phyloP scores from a whole-genome alignment of 345 rosid species.

The Crucihimalaya himalaica region DNA sequence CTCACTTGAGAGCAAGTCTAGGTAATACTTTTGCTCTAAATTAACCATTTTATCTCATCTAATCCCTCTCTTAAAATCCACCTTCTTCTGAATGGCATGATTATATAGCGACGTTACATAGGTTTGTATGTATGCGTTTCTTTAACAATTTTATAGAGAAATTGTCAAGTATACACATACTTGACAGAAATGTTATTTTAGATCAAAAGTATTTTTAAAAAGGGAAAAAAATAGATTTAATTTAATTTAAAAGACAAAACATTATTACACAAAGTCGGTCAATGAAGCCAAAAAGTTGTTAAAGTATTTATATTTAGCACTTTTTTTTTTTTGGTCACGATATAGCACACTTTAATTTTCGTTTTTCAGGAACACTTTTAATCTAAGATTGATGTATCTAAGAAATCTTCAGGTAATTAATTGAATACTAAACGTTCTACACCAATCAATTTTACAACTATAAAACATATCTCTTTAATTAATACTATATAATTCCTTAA shows the following conservation, averaged over 20 bases:
- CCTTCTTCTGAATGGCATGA: not conserved
- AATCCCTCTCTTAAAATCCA: not conserved
- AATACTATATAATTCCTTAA: not conserved
- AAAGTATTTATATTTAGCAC: no score
- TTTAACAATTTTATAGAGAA: not conserved
- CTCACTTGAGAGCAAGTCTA: conserved; percentile 1
- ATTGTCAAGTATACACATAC: not conserved
- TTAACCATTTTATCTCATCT: not conserved
- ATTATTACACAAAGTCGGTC: conserved; percentile 21
- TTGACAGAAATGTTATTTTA: not conserved
- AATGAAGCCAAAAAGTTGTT: conserved; percentile 20
- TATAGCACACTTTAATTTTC: not conserved
- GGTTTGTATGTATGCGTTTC: not conserved
- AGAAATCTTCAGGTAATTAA: not conserved
- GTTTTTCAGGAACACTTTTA: not conserved
- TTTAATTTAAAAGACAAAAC: not conserved
- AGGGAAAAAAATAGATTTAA: no score
- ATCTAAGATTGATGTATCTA: not conserved
- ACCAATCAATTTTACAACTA: not conserved
- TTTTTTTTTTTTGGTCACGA: no score
- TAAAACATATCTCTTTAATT: not conserved
- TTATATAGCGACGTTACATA: not conserved
- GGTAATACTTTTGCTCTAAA: not conserved
- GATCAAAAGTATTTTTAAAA: no score
- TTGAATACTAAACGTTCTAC: not conserved